Evolutionary conservation across 768 basidiomycete species (phyloP).

Genomic region (Boletus reticuloceps): DNA sequence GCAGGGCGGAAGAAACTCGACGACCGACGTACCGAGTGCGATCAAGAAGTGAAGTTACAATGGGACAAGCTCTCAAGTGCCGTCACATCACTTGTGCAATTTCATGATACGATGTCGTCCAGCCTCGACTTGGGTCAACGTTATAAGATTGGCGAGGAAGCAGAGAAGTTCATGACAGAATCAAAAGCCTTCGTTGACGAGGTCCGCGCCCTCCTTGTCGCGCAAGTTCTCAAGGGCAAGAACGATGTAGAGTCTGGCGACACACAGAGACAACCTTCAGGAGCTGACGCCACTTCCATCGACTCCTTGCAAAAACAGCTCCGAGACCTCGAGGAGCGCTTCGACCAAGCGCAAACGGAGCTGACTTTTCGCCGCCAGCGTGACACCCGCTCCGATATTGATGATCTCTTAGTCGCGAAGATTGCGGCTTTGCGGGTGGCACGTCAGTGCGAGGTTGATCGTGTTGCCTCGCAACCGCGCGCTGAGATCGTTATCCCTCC

Average conservation of each 20-base stretch:
- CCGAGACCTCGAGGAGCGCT: conserved; percentile 24
- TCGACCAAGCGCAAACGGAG: conserved; percentile 31
- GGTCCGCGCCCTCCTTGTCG: conserved; percentile 24
- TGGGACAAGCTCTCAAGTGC: conserved; percentile 24
- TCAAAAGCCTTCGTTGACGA: conserved; percentile 27
- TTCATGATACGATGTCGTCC: conserved; percentile 22
- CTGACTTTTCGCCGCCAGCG: conserved; percentile 25
- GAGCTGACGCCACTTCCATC: neutral
- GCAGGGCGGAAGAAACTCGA: conserved; percentile 31
- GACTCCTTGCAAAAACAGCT: conserved; percentile 18
- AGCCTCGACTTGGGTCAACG: conserved; percentile 27
- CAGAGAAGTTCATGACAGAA: conserved; percentile 19
- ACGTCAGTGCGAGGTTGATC: conserved; percentile 21
- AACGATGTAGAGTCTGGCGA: conserved; percentile 3
- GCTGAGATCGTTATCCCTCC: conserved; percentile 23
- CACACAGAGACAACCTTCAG: neutral
- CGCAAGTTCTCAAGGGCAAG: conserved; percentile 15
- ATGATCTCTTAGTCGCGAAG: conserved; percentile 16
- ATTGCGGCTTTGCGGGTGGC: conserved; percentile 19
- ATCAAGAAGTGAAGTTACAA: conserved; percentile 23
- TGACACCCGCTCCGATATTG: conserved; percentile 18
- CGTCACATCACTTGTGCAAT: conserved; percentile 20
- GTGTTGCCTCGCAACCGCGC: conserved; percentile 10
- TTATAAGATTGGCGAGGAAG: conserved; percentile 24
- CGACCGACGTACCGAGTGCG: conserved; percentile 25